Percentiles rank a stretch among this genome's conserved stretches.
phyloP scores from a whole-genome alignment of 2,329 filamentous ascomycete genomes.

The Aspergillus calidoustus region DNA sequence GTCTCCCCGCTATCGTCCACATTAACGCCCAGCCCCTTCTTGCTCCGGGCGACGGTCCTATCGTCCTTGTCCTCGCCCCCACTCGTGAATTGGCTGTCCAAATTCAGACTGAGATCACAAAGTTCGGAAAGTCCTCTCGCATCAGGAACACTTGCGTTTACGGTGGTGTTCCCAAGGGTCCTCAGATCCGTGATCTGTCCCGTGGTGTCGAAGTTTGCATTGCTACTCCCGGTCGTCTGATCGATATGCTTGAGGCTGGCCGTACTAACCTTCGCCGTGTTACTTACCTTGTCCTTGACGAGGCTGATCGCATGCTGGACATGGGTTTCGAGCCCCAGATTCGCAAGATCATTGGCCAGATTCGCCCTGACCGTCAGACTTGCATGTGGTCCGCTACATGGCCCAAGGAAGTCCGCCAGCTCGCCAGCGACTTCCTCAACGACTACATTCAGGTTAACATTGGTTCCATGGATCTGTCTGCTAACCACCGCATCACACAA shows the following conservation, averaged over 20 bases:
- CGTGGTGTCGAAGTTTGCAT: constrained; percentile 98
- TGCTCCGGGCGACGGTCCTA: constrained; percentile 91
- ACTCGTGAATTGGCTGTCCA: constrained; percentile 98
- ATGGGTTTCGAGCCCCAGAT: constrained; percentile 99
- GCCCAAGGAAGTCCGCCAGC: constrained; percentile 95
- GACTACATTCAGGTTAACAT: constrained; percentile 99
- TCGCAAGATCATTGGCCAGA: constrained; percentile 97
- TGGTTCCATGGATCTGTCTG: constrained; percentile 91
- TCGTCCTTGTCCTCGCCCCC: constrained; percentile 92
- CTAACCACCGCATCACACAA: constrained; percentile 97
- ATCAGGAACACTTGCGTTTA: constrained; percentile 99
- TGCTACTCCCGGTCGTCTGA: constrained; percentile 94
- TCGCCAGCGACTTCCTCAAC: constrained; percentile 87
- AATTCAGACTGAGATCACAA: constrained; percentile 98
- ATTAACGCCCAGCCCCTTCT: constrained; percentile 99
- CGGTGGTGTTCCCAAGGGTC: constrained; percentile 96
- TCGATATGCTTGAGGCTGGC: constrained; percentile 97
- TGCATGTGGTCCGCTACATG: constrained; percentile 99
- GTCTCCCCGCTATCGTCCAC: constrained; percentile 96
- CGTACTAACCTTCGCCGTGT: constrained; percentile 98
- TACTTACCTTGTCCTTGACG: constrained; percentile 96
- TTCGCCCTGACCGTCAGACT: constrained; percentile 96
- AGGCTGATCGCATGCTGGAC: constrained; percentile 99
- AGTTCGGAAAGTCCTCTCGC: constrained; percentile 96
- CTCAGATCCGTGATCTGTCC: constrained; percentile 92